A percentile compares a stretch with the other conserved stretches of the same genome.
Conservation (phyloP, 1,284 basidiomycete genomes). For the Inonotus obliquus region DNA sequence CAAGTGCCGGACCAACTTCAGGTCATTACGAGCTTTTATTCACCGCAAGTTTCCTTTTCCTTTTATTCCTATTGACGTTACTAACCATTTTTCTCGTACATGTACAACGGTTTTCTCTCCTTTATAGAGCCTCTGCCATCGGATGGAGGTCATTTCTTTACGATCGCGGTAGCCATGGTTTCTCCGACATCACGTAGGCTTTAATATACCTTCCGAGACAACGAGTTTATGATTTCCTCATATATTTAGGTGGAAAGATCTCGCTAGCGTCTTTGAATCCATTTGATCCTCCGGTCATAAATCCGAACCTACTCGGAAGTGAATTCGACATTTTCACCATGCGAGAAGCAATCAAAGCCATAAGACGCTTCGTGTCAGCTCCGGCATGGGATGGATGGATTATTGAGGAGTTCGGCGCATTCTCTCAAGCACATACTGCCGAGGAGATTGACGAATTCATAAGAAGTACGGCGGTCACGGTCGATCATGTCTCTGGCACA, state of each 20-base stretch:
- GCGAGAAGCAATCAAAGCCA: constrained; percentile 30
- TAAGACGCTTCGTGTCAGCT: constrained; percentile 29
- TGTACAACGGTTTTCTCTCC: constrained; percentile 7
- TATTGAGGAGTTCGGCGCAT: constrained; percentile 21
- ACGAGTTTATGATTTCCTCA: background rate
- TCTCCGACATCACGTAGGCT: constrained; percentile 23
- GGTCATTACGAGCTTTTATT: constrained; percentile 15
- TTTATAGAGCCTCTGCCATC: constrained; percentile 5
- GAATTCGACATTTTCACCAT: constrained; percentile 34
- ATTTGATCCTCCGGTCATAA: constrained; percentile 38
- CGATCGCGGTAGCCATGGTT: constrained; percentile 22
- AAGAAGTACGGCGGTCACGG: constrained; percentile 20
- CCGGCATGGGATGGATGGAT: constrained; percentile 34
- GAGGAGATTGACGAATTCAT: constrained; percentile 25
- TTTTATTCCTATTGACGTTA: background rate
- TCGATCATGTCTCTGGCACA: constrained; percentile 29
- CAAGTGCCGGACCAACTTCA: constrained; percentile 31
- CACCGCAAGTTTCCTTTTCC: background rate
- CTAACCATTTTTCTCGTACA: background rate
- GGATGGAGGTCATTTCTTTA: constrained; percentile 23
- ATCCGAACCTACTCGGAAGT: constrained; percentile 39
- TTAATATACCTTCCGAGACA: background rate
- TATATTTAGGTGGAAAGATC: constrained; percentile 35
- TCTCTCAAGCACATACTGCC: constrained; percentile 24
- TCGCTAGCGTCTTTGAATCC: constrained; percentile 32